phyloP scores from a whole-genome alignment of 306 rosid genomes.

The Erythrophleum fordii region DNA sequence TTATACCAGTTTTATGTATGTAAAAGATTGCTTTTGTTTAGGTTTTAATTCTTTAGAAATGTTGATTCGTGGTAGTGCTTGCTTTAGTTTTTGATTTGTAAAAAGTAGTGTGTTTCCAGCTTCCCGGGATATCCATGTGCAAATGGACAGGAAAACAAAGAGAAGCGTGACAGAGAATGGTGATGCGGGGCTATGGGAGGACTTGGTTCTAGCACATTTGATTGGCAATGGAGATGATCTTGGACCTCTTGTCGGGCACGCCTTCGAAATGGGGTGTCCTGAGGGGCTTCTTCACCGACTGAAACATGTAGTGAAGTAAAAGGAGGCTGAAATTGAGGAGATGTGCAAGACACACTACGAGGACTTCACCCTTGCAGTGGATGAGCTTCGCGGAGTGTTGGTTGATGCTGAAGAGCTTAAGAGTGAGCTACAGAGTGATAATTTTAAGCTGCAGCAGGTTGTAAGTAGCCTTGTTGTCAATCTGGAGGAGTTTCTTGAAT shows the following conservation, averaged over 20 bases:
- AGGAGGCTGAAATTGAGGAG: constrained; percentile 91
- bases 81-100: constrained; percentile 7
- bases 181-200: constrained; percentile 66
- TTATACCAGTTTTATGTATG: neutral
- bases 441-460: constrained; percentile 88
- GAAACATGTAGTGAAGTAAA: constrained; percentile 74
- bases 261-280: constrained; percentile 88
- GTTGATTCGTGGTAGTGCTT: neutral
- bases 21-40: neutral
- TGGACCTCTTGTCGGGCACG: constrained; percentile 88
- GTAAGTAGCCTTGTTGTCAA: constrained; percentile 72
- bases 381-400: constrained; percentile 89
- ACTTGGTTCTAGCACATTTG: constrained; percentile 79
- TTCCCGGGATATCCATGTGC: constrained; percentile 35
- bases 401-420: constrained; percentile 97
- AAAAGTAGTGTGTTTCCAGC: constrained; percentile 30
- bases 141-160: constrained; percentile 64
- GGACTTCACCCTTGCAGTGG: constrained; percentile 96
- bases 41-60: neutral
- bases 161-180: constrained; percentile 63
- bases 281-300: constrained; percentile 86
- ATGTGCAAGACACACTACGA: constrained; percentile 97
- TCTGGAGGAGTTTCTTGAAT: constrained; percentile 91
- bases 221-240: constrained; percentile 88
- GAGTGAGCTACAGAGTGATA: constrained; percentile 87